Percentiles rank a stretch among this genome's conserved stretches.
Conservation (phyloP, 441 rosid genomes). For the Iberis amara region DNA sequence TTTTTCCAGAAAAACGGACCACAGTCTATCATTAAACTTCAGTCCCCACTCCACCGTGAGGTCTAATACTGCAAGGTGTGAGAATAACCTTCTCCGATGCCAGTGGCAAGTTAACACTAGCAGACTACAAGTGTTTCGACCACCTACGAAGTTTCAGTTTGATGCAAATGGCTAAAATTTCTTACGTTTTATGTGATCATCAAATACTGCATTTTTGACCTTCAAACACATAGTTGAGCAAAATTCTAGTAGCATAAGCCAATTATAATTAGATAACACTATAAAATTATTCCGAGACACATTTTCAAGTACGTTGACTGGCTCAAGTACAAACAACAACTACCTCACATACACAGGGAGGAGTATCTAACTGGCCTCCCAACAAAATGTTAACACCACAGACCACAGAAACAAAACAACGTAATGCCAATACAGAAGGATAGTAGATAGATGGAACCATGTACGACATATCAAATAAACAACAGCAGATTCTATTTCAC, state of each 20-base stretch:
- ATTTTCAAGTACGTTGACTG: slow-evolving; percentile 9
- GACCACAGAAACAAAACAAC: slow-evolving; percentile 13
- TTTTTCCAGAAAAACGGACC: slow-evolving; percentile 11
- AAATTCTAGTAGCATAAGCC: slow-evolving; percentile 10
- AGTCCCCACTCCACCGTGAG: slow-evolving; percentile 5
- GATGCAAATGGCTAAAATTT: background rate
- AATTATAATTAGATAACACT: background rate
- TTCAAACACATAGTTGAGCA: slow-evolving; percentile 2
- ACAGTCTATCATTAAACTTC: slow-evolving; percentile 9
- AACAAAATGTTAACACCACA: background rate
- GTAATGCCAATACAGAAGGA: slow-evolving; percentile 14
- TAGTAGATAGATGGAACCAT: slow-evolving; percentile 14
- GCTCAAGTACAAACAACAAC: slow-evolving; percentile 1
- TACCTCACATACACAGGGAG: slow-evolving; percentile 7
- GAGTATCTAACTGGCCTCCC: slow-evolving; percentile 3
- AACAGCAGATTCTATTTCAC: slow-evolving; percentile 1
- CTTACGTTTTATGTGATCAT: no score
- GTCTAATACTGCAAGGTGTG: slow-evolving; percentile 11
- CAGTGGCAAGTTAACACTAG: background rate
- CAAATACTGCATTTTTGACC: slow-evolving; percentile 1
- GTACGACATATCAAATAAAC: slow-evolving; percentile 10
- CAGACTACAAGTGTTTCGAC: background rate
- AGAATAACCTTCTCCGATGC: slow-evolving; percentile 5
- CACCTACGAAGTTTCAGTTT: no score
- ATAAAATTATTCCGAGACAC: background rate